phyloP scores from a whole-genome alignment of 2,329 filamentous ascomycete genomes.

The Beauveria bassiana region DNA sequence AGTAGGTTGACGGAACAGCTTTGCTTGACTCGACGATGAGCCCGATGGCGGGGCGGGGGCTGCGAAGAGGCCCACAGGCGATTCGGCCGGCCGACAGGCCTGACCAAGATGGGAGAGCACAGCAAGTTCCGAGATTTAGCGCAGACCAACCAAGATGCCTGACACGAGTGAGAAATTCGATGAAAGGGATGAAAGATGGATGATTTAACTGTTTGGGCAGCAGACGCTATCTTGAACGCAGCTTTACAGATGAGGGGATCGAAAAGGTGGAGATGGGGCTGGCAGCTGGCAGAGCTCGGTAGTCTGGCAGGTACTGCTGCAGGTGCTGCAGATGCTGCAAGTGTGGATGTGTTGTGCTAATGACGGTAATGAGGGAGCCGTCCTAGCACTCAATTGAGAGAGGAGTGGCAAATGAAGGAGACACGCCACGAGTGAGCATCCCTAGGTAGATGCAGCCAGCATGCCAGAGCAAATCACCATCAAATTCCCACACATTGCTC shows the following conservation, averaged over 20 bases:
- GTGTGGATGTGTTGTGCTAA: background rate
- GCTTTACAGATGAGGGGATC: constrained; percentile 10
- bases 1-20: background rate
- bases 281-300: background rate
- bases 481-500: too few relatives aligned
- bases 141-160: background rate
- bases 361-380: background rate
- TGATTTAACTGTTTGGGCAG: background rate
- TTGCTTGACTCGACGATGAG: constrained; percentile 9
- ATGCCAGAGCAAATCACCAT: too few relatives aligned
- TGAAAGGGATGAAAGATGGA: background rate
- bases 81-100: constrained; percentile 9
- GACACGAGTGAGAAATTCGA: background rate
- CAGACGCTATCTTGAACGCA: background rate
- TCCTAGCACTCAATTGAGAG: too few relatives aligned
- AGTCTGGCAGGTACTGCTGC: background rate
- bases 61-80: constrained; percentile 2
- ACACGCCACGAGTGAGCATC: too few relatives aligned
- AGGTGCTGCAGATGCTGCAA: background rate
- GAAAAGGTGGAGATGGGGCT: constrained; percentile 11
- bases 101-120: constrained; percentile 3
- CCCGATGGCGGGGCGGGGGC: constrained; percentile 10
- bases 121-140: background rate
- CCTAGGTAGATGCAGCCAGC: too few relatives aligned
- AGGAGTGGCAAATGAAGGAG: too few relatives aligned